These are phyloP conservation scores for Hondaea fermentalgiana DNA, from an alignment of 108 stramenopile species.

Conservation along the genomic window DNA sequence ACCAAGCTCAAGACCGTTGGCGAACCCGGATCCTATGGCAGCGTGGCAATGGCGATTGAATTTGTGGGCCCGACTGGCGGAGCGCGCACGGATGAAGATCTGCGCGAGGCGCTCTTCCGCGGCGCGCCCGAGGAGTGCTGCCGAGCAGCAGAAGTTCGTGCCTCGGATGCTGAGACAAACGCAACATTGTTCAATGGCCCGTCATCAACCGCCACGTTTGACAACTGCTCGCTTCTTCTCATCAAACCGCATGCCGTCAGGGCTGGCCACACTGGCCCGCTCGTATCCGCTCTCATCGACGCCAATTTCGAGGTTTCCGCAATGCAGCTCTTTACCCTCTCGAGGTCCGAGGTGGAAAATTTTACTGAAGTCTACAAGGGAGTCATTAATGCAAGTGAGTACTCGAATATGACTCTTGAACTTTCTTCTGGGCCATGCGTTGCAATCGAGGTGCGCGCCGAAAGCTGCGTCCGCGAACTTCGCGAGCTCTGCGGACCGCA, in stretches of 20 bases:
- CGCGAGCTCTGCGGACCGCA: slow-evolving; percentile 61
- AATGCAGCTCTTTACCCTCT: slow-evolving; percentile 47
- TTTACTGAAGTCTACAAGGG: slow-evolving; percentile 65
- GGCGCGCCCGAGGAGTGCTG: background rate
- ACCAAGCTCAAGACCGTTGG: background rate
- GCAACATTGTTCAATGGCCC: background rate
- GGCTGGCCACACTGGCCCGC: slow-evolving; percentile 39
- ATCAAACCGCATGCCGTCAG: slow-evolving; percentile 65
- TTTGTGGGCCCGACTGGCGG: background rate
- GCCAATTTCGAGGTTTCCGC: slow-evolving; percentile 56
- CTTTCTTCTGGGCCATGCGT: slow-evolving; percentile 15
- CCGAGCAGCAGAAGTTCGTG: background rate
- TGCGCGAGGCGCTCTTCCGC: background rate
- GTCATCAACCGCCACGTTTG: slow-evolving; percentile 52
- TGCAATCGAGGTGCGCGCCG: slow-evolving; percentile 24
- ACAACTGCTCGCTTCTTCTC: slow-evolving; percentile 55
- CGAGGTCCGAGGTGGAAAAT: slow-evolving; percentile 45
- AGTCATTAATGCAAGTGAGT: background rate
- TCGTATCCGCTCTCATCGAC: slow-evolving; percentile 42
- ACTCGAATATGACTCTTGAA: background rate
- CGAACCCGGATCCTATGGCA: background rate
- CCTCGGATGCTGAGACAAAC: background rate
- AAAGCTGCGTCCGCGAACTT: slow-evolving; percentile 50
- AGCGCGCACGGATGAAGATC: background rate
- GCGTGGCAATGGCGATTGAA: background rate